phyloP scores from a whole-genome alignment of 192 early-diverging fungal genomes.

The Coemansia sp. region DNA sequence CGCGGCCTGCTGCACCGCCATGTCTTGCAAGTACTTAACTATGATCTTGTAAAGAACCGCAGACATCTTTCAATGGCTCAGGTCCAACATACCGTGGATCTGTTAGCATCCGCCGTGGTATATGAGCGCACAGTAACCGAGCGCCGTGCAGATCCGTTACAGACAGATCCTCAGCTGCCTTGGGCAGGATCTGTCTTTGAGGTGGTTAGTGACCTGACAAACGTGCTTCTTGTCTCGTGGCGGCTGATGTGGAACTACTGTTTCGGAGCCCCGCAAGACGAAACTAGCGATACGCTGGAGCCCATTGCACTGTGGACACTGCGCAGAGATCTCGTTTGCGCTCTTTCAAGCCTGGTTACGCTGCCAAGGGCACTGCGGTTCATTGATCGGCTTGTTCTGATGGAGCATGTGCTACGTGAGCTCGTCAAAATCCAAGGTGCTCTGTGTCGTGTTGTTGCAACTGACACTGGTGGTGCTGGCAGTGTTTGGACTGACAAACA shows the following conservation, averaged over 20 bases:
- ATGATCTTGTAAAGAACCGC: not conserved
- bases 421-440: constrained; percentile 24
- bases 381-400: constrained; percentile 16
- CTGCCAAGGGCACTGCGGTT: constrained; percentile 8
- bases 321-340: constrained; percentile 15
- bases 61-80: not conserved
- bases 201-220: constrained; percentile 22
- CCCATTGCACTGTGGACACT: constrained; percentile 7
- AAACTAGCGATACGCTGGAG: constrained; percentile 3
- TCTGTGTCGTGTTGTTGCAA: not conserved
- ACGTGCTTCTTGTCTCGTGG: constrained; percentile 27
- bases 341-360: constrained; percentile 2
- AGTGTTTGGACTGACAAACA: not conserved
- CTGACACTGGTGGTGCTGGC: not conserved
- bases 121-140: constrained; percentile 4
- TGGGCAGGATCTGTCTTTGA: constrained; percentile 9
- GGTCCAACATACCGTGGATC: constrained; percentile 21
- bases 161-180: not conserved
- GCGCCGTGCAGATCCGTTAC: not conserved
- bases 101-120: constrained; percentile 18
- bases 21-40: constrained; percentile 10
- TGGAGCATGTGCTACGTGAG: constrained; percentile 33
- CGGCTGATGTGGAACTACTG: constrained; percentile 32
- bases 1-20: constrained; percentile 21
- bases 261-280: constrained; percentile 13